Evolutionary conservation across 352 stramenopile species (phyloP), one percentile per base, ranked within the genome.

Genomic region (Peronospora farinosa): DNA sequence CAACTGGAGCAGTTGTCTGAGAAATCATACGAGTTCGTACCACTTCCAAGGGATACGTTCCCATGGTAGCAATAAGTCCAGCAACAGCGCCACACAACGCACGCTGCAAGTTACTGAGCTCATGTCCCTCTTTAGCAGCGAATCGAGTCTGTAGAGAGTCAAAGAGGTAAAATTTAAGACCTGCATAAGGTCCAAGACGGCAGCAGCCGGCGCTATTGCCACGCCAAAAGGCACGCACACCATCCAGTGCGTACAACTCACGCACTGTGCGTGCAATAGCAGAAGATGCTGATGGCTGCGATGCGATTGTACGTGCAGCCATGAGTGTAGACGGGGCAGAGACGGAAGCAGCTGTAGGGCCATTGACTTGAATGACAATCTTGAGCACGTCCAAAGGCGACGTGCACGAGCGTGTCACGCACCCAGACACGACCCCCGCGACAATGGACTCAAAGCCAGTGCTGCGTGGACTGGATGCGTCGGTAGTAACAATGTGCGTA

Each of bases 331-430:
- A 65, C 2, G 60, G 45, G 15, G 52, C 28, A 7, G 60, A 32
- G 3, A 63, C 15, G 2, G 54, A 12, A 19, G 53, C 12, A 0
- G 58, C 37, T 13, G 55, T 40, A 10, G 72, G 60, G 15, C 69
- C 68, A 52, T 85, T 84, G 9, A 91, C 78, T 57, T 92, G 80
- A 40, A 92, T 85, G 15, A 89, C 59, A 61, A 92, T 89, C 68
- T 89, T 89, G 49, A 92, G 72, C 65, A 89, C 78, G 46, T 92
- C 80, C 15, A 92, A 57, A 6, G 80, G 80, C 17, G 80, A 89
- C 45, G 80, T 92, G 68, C 70, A 86, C 3, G 80, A 87, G 56
- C 80, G 78, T 37, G 80, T 89, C 49, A 92, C 76, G 60, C 78
- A 89, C 39, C 80, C 80, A 12, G 80, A 78, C 57, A 92, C 72